These are phyloP conservation scores for Saturnispora sanitii DNA, from an alignment of 805 yeast species.

Conservation along the genomic window DNA sequence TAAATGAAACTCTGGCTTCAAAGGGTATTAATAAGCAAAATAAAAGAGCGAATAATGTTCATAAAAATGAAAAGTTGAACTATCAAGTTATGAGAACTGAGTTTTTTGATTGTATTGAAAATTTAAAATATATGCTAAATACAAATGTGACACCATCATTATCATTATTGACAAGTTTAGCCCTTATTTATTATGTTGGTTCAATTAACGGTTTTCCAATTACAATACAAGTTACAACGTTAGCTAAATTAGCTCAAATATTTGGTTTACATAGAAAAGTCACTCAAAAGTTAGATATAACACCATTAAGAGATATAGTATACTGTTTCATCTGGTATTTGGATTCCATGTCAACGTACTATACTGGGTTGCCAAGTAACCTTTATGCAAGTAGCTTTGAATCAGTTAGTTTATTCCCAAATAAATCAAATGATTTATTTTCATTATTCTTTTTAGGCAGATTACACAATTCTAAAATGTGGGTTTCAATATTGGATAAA, in stretches of 20 bases:
- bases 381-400: conserved; percentile 15
- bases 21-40: too few species aligned
- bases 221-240: conserved; percentile 12
- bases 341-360: conserved; percentile 18
- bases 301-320: conserved; percentile 14
- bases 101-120: conserved; percentile 16
- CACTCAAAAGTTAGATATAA: conserved; percentile 4
- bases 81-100: conserved; percentile 11
- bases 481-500: conserved; percentile 14
- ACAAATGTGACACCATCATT: conserved; percentile 16
- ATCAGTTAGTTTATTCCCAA: conserved; percentile 12
- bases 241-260: conserved; percentile 14
- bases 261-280: conserved; percentile 18
- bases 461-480: conserved; percentile 15
- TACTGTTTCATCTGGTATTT: conserved; percentile 18
- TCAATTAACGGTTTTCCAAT: conserved; percentile 16
- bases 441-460: conserved; percentile 13
- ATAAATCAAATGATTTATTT: conserved; percentile 9
- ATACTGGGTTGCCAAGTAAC: conserved; percentile 18
- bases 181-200: conserved; percentile 17
- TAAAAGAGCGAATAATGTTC: too few species aligned
- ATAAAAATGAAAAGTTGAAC: neutral
- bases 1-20: conserved; percentile 1
- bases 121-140: conserved; percentile 14
- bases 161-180: conserved; percentile 13